Conservation (phyloP, 2,329 filamentous ascomycete species). For the Aspergillus clavatus region DNA sequence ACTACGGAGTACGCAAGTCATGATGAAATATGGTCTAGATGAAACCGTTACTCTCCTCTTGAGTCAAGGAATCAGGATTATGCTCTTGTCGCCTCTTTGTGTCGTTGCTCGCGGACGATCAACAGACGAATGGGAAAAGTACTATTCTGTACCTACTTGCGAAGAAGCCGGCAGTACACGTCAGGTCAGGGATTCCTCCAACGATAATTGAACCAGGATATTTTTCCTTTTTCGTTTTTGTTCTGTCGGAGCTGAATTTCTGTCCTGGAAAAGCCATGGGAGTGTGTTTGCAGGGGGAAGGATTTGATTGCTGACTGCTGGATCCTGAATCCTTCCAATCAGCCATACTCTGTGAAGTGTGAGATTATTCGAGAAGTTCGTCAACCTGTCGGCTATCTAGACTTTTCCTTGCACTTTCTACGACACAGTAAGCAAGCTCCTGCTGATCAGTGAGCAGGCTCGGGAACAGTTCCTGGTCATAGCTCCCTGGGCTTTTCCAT, state of each 20-base stretch:
- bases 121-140: background rate
- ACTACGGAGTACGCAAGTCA: too few relatives aligned
- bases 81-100: too few relatives aligned
- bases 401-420: too few relatives aligned
- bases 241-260: slow-evolving; percentile 1
- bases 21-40: background rate
- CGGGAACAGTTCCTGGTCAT: slow-evolving; percentile 25
- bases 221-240: background rate
- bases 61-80: background rate
- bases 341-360: background rate
- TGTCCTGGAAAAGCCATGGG: too few relatives aligned
- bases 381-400: too few relatives aligned
- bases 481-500: slow-evolving; percentile 16
- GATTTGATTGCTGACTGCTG: too few relatives aligned
- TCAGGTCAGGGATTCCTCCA: too few relatives aligned
- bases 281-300: too few relatives aligned
- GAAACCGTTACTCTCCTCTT: background rate
- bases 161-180: background rate
- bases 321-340: background rate
- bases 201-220: too few relatives aligned
- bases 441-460: slow-evolving; percentile 1
- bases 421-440: background rate
- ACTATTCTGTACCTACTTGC: background rate
- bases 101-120: background rate
- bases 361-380: background rate